Evolutionary conservation across 2,329 filamentous ascomycete genomes (phyloP), one percentile per base, ranked within the genome.

Genomic region (Arthrobotrys entomopaga): DNA sequence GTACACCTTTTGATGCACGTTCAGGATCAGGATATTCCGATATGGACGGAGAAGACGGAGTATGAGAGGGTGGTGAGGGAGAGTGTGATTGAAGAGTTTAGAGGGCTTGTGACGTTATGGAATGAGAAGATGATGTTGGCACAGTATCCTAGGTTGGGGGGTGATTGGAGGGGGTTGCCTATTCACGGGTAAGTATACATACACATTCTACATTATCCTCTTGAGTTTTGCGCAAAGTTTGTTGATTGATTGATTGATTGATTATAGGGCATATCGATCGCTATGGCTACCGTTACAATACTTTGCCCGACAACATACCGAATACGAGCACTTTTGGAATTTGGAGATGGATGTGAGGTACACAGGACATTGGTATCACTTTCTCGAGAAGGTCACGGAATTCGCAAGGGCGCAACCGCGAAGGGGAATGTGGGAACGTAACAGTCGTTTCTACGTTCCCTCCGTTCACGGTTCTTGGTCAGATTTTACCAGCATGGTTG

Each of bases 281-380:
- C 87, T 95, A 8, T 92, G 93, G 79, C 96, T 98, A 92, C 92
- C 93, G 0, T 89, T 98, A 84, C 93, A 97, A 80, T 91, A 94
- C 81, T 98, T 98, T 80, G 91, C 93, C 4, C 89, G 93, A 79
- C 87, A 88, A 78, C 93, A 97, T 81, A 91, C 91, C 0, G 93
- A 96, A 81, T 97, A 93, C 79, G 92, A 96, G 54, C 91, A 89
- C 82, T 92, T 93, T 81, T 97, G 93, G 93, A 91, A 96, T 77
- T 96, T 93, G 91, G 93, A 97, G 81, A 94, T 96, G 89, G 93
- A 97, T 79, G 88, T 93, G 50, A 89, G 92, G 29, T 96, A 96
- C 81, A 95, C 91, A 0, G 92, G 93, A 40, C 92, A 97, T 82
- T 94, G 91, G 83, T 93, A 90, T 77, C 87, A 91, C 75, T 82